Percentiles rank a stretch among this genome's conserved stretches.
Evolutionary conservation across 306 rosid genomes (phyloP).

Genomic region (Citrullus colocynthis): DNA sequence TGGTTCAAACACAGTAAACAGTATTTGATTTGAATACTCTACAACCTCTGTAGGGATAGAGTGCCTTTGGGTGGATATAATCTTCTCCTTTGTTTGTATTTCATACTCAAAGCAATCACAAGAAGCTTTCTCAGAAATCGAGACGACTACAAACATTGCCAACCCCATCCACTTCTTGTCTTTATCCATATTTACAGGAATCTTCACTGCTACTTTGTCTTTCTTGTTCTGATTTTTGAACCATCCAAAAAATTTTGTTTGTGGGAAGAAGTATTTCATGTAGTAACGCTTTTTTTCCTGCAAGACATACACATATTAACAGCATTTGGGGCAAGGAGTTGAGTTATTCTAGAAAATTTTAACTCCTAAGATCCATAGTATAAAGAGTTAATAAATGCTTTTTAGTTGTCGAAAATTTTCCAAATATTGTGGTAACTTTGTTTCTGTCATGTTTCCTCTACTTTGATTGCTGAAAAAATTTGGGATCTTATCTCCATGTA

Average conservation of each 20-base stretch:
- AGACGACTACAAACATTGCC: background rate
- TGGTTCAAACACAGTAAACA: background rate
- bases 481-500: background rate
- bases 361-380: too few relatives aligned
- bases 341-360: too few relatives aligned
- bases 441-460: background rate
- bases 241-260: background rate
- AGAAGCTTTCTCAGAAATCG: background rate
- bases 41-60: background rate
- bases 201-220: background rate
- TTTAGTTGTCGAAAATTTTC: background rate
- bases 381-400: too few relatives aligned
- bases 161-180: background rate
- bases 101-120: background rate
- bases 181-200: background rate
- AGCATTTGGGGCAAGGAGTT: too few relatives aligned
- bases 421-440: background rate
- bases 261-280: background rate
- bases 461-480: background rate
- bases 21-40: background rate
- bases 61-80: background rate
- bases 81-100: background rate
- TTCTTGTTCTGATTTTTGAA: background rate
- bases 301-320: too few relatives aligned
- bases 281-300: too few relatives aligned